phyloP scores from a whole-genome alignment of 1,139 yeast genomes.

The Debaryomyces psychrophilus region DNA sequence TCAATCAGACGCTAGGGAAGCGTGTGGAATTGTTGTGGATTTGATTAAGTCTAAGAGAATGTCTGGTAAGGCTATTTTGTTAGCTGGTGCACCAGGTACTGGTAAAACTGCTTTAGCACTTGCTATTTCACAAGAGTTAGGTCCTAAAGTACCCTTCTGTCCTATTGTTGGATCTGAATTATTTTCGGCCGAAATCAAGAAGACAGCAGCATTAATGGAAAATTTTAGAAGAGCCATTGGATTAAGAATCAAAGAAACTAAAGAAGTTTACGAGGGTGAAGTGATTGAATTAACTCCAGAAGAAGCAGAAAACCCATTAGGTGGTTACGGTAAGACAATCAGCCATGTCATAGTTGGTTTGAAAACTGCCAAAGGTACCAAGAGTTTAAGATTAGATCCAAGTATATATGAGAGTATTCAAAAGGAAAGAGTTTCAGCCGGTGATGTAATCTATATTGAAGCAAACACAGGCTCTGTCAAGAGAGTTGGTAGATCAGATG shows the following conservation, averaged over 20 bases:
- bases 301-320: constrained; percentile 94
- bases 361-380: constrained; percentile 95
- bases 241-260: constrained; percentile 91
- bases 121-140: constrained; percentile 95
- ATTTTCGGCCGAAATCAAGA: constrained; percentile 96
- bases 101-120: constrained; percentile 97
- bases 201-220: constrained; percentile 96
- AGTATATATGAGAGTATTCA: constrained; percentile 94
- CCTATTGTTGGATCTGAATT: constrained; percentile 96
- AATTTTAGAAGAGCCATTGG: constrained; percentile 97
- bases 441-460: constrained; percentile 96
- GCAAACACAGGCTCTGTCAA: constrained; percentile 98
- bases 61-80: constrained; percentile 93
- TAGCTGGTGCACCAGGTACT: constrained; percentile 98
- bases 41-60: constrained; percentile 88
- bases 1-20: constrained; percentile 92
- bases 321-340: constrained; percentile 97
- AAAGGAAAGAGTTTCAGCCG: constrained; percentile 90
- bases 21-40: constrained; percentile 95
- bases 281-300: constrained; percentile 96
- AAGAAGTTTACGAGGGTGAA: constrained; percentile 98
- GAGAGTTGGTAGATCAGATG: constrained; percentile 97
- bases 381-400: constrained; percentile 89
- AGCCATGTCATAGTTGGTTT: constrained; percentile 93
- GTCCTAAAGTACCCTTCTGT: constrained; percentile 98